Percentiles rank a stretch among this genome's conserved stretches.
Conservation (phyloP, 768 basidiomycete species). For the Termitomyces sp. region DNA sequence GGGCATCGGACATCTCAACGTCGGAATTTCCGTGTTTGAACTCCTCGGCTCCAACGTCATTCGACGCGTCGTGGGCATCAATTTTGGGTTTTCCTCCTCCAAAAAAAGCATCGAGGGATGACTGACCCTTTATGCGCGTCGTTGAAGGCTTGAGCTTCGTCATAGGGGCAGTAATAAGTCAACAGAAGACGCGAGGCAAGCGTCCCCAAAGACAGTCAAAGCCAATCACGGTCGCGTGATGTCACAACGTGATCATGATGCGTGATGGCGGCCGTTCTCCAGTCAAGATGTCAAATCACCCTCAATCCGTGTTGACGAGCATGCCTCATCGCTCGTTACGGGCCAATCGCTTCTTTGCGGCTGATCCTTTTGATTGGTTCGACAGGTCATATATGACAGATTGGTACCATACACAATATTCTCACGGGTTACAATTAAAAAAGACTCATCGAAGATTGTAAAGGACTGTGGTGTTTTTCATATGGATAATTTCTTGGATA, state of each 20-base stretch:
- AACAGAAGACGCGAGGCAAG: conserved; percentile 9
- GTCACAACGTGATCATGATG: conserved; percentile 10
- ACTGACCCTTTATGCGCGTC: conserved; percentile 39
- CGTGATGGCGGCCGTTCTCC: background rate
- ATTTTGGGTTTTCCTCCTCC: conserved; percentile 28
- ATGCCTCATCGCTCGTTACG: conserved; percentile 4
- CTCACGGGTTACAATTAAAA: background rate
- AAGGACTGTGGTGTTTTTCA: conserved; percentile 30
- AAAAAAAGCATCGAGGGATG: conserved; percentile 52
- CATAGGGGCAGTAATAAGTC: conserved; percentile 29
- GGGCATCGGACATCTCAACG: conserved; percentile 26
- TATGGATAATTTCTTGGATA: conserved; percentile 38
- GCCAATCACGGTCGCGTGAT: conserved; percentile 16
- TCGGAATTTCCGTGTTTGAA: conserved; percentile 25
- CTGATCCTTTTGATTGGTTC: conserved; percentile 35
- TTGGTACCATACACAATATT: conserved; percentile 31
- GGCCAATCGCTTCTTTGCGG: conserved; percentile 26
- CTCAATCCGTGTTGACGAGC: background rate
- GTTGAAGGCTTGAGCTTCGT: conserved; percentile 36
- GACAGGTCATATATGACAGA: conserved; percentile 45
- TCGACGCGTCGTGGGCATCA: conserved; percentile 26
- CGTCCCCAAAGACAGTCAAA: background rate
- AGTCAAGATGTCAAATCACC: background rate
- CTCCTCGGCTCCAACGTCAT: conserved; percentile 25
- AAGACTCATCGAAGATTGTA: background rate